Base-by-base conservation (phyloP, 2,329 filamentous ascomycete genomes). In the Aspergillus versicolor region DNA sequence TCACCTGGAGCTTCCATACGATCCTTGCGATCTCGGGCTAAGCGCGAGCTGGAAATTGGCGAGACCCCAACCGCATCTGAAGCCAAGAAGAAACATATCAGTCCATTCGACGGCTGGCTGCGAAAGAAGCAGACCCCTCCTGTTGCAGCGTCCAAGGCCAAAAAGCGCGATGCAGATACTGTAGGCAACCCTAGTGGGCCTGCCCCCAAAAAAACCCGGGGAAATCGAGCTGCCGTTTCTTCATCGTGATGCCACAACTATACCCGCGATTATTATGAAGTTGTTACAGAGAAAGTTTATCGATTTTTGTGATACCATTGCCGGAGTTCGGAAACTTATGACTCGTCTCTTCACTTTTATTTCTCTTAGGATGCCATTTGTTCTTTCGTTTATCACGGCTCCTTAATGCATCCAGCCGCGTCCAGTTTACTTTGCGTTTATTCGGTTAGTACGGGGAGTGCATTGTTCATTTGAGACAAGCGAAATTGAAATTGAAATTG, bases 101-200 rank as follows among this genome's bases (percentile, higher is more conserved):
- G 73, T 55, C 75, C 76, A 3, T 78, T 78, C 58, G 70, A 73
- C 56, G 65, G 67, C 17, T 78, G 76, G 76, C 62, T 67, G 45
- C 69, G 74, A 19, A 74, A 72, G 62, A 75, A 77, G 61, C 64
- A 70, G 62, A 65, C 62, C 19, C 62, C 66, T 45, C 64, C 65
- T 5, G 64, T 62, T 7, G 54, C 56, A 11, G 61, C 62, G n/a
- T 55, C 65, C 15, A 69, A 67, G 48, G 57, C 70, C 15, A 71
- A 70, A 60, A 77, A 77, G 59, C 66, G 73, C 54, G 70, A 71
- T 19, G 69, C 67, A 15, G 70, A 71, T 43, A 30, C 63, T 34
- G 61, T 65, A 49, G 66, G 64, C 42, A 67, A 61, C 46, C 65
- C 61, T 9, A 61, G 60, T 58, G 68, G 61, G 4, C 70, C 66